A percentile compares a stretch with the other conserved stretches of the same genome.
phyloP scores from a whole-genome alignment of 2,329 filamentous ascomycete species.

The Tolypocladium cylindrosporum region DNA sequence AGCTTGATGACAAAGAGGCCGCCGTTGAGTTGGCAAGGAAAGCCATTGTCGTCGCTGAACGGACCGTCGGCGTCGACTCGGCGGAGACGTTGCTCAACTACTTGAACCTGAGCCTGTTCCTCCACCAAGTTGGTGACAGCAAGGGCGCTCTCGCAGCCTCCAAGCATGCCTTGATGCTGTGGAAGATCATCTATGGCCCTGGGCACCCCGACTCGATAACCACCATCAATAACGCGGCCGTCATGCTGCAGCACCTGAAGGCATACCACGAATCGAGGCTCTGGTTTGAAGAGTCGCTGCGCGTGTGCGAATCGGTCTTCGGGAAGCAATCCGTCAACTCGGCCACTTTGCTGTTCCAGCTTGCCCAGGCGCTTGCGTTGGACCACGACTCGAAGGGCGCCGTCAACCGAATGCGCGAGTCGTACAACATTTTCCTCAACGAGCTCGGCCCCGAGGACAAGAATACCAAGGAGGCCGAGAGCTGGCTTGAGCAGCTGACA shows the following conservation, averaged over 20 bases:
- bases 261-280: constrained; percentile 87
- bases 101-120: constrained; percentile 87
- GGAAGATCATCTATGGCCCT: constrained; percentile 92
- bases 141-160: constrained; percentile 79
- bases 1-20: constrained; percentile 93
- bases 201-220: constrained; percentile 97
- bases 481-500: constrained; percentile 91
- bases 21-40: constrained; percentile 94
- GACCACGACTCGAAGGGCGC: constrained; percentile 90
- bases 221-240: constrained; percentile 95
- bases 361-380: constrained; percentile 89
- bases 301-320: constrained; percentile 81
- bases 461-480: constrained; percentile 96
- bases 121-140: constrained; percentile 87
- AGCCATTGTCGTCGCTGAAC: constrained; percentile 90
- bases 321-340: constrained; percentile 86
- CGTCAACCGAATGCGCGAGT: constrained; percentile 89
- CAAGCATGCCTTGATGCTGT: constrained; percentile 85
- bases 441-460: constrained; percentile 84
- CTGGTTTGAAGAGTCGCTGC: constrained; percentile 92
- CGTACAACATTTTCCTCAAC: constrained; percentile 86
- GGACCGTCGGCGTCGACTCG: constrained; percentile 87
- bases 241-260: constrained; percentile 96
- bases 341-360: constrained; percentile 91
- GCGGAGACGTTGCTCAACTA: constrained; percentile 92